phyloP scores from a whole-genome alignment of 768 basidiomycete species.

The Tulasnella sp. region DNA sequence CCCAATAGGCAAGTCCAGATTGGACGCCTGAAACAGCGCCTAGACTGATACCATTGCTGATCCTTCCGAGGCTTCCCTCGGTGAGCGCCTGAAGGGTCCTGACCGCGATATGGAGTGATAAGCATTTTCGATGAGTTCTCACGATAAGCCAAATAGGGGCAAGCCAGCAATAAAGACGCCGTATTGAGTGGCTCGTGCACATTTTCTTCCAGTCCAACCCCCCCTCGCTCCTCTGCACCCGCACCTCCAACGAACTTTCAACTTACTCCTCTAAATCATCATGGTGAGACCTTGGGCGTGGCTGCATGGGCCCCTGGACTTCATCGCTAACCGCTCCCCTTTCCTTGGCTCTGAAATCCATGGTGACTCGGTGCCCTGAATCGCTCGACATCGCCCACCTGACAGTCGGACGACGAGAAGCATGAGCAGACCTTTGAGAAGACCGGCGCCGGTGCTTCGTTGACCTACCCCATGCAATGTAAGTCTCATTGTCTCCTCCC shows the following conservation, averaged over 20 bases:
- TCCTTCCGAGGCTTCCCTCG: neutral
- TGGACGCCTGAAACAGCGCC: neutral
- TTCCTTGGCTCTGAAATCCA: neutral
- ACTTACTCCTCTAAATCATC: neutral
- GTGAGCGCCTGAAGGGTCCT: neutral
- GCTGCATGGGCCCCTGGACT: neutral
- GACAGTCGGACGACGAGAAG: slow-evolving; percentile 50
- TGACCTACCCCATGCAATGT: slow-evolving; percentile 42
- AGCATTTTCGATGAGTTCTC: neutral
- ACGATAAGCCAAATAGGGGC: neutral
- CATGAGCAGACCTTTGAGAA: slow-evolving; percentile 84
- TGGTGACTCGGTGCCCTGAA: neutral
- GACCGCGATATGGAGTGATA: neutral
- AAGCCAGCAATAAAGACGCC: neutral
- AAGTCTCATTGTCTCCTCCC: neutral
- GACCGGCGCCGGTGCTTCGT: slow-evolving; percentile 34
- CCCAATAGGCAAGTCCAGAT: no score
- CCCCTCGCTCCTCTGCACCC: neutral
- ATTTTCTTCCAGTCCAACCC: neutral
- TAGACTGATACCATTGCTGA: neutral
- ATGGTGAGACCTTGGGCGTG: neutral
- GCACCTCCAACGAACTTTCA: neutral
- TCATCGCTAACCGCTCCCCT: neutral
- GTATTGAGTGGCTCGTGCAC: neutral
- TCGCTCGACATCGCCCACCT: neutral